Evolutionary conservation across 169 alveolate species (phyloP), one percentile per base, ranked within the genome.

Genomic region (Cryptosporidium viatorum): DNA sequence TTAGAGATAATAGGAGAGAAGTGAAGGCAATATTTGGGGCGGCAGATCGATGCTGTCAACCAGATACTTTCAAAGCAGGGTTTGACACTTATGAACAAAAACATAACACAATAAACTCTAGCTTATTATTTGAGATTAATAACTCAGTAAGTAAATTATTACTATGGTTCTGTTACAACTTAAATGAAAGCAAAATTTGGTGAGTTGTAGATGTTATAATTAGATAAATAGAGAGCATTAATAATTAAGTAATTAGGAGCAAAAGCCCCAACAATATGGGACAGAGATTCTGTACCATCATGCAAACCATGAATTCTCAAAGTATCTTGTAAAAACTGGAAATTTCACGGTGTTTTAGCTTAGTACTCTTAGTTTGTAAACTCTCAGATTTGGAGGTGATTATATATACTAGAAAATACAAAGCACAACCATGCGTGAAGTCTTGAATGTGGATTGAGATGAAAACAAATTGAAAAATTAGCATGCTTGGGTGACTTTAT

Each of bases 151-250:
- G 33, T 65, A 51, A 65, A 65, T 65, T 65, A 65, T 33, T 65
- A 65, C 50, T 65, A 37, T 65, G 71, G 3, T 26, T 21, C 23
- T 33, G 48, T 12, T 33, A 65, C 23, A 26, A n/a, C 43, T 33
- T 33, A 45, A n/a, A 33, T 37, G 43, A 7, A 31, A 37, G 26
- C 50, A 31, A 31, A 41, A 48, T 9, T 65, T 31, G 21, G 23
- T 4, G 52, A 7, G 43, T 65, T 33, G 71, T 33, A 65, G 29
- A 9, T 14, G 48, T 37, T 65, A 65, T 65, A 65, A 65, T 31
- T 37, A 65, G 50, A 65, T 33, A 21, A 65, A 65, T 33, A 26
- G 71, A 31, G 50, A 65, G 71, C 71, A 65, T 33, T 65, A 65
- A 35, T 65, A 65, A 59, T 59, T 10, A 23, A 0, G 71, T 65